A percentile compares a stretch with the other conserved stretches of the same genome.
These are phyloP conservation scores for Calonectria fujianensis DNA, from an alignment of 2,329 filamentous ascomycete species.

Conservation along the genomic window DNA sequence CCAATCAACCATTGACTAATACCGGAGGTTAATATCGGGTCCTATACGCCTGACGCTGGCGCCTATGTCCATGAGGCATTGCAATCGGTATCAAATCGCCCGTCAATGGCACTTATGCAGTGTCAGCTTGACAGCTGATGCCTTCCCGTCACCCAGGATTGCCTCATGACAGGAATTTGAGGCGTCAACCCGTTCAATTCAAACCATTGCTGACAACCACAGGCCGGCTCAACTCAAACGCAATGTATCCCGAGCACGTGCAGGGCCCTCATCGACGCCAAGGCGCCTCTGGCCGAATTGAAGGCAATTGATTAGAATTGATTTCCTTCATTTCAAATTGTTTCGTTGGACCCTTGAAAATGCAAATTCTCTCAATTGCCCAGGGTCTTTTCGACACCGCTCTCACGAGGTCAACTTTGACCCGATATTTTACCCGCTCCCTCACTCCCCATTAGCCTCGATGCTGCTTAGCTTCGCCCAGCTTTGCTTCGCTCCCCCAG, in stretches of 20 bases:
- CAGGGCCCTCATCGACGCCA: slow-evolving; percentile 44
- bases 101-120: slow-evolving; percentile 29
- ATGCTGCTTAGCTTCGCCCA: slow-evolving; percentile 11
- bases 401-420: slow-evolving; percentile 22
- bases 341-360: background rate
- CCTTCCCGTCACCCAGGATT: slow-evolving; percentile 16
- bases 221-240: slow-evolving; percentile 31
- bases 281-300: slow-evolving; percentile 46
- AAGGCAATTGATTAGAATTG: slow-evolving; percentile 44
- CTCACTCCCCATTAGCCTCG: slow-evolving; percentile 42
- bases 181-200: slow-evolving; percentile 31
- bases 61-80: slow-evolving; percentile 16
- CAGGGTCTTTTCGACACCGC: slow-evolving; percentile 26
- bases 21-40: background rate
- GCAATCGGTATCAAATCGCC: background rate
- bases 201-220: slow-evolving; percentile 32
- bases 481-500: slow-evolving; percentile 29
- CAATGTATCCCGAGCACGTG: slow-evolving; percentile 37
- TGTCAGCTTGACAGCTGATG: slow-evolving; percentile 23
- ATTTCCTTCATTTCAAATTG: slow-evolving; percentile 12
- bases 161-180: slow-evolving; percentile 36
- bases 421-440: slow-evolving; percentile 43
- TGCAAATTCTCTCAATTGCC: slow-evolving; percentile 24
- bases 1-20: slow-evolving; percentile 19
- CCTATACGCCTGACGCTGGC: slow-evolving; percentile 17